phyloP scores from a whole-genome alignment of 2,329 filamentous ascomycete species.

The Bipolaris cookei region DNA sequence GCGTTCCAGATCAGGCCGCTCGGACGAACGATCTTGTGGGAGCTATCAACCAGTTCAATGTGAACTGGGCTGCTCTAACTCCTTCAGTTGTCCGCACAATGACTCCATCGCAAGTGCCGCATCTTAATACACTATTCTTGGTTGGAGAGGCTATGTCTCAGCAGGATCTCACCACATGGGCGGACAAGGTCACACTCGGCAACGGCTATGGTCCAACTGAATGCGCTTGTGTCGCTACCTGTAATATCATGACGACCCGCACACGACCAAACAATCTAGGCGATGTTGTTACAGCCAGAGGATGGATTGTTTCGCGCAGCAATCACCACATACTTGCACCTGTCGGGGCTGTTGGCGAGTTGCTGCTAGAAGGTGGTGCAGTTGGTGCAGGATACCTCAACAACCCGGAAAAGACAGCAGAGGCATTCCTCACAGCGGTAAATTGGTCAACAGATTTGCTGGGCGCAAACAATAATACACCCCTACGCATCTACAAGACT shows the following conservation, averaged over 20 bases:
- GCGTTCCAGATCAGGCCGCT: constrained; percentile 57
- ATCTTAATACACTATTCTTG: constrained; percentile 36
- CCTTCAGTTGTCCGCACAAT: constrained; percentile 49
- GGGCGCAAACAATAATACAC: background rate
- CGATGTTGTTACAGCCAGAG: constrained; percentile 35
- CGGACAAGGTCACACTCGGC: constrained; percentile 41
- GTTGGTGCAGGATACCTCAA: constrained; percentile 42
- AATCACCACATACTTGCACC: constrained; percentile 47
- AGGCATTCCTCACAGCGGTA: constrained; percentile 33
- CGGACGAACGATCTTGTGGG: constrained; percentile 55
- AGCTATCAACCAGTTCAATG: constrained; percentile 45
- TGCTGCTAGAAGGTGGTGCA: constrained; percentile 50
- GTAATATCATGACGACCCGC: constrained; percentile 36
- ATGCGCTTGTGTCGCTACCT: constrained; percentile 45
- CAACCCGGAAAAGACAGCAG: constrained; percentile 39
- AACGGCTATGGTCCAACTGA: constrained; percentile 53
- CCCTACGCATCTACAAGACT: constrained; percentile 43
- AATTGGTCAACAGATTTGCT: constrained; percentile 26
- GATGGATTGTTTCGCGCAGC: constrained; percentile 49
- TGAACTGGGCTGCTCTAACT: constrained; percentile 55
- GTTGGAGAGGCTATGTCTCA: constrained; percentile 45
- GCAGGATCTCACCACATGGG: constrained; percentile 47
- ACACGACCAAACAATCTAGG: constrained; percentile 47
- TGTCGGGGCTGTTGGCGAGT: constrained; percentile 51
- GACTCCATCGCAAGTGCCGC: constrained; percentile 36